Conservation (phyloP, 2,329 filamentous ascomycete genomes). For the Apiospora aurea region DNA sequence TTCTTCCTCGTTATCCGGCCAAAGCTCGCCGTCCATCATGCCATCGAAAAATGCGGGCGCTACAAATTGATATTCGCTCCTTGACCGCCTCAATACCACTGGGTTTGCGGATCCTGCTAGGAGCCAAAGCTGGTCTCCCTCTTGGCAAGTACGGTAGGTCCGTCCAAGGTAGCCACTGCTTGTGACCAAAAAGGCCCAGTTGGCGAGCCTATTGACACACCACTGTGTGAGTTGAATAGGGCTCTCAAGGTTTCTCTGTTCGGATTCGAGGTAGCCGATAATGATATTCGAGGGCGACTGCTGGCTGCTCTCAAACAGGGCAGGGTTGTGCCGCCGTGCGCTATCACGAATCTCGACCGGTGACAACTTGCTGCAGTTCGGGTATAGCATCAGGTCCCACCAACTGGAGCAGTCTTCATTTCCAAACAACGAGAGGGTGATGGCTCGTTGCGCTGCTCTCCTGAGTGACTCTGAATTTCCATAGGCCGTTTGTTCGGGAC, state of each 20-base stretch:
- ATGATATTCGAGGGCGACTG: neutral
- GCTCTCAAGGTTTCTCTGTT: neutral
- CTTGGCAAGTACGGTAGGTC: neutral
- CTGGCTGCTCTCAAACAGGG: neutral
- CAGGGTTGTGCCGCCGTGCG: neutral
- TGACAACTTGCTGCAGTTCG: neutral
- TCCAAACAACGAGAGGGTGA: rapidly evolving
- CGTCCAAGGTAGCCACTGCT: neutral
- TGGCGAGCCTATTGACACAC: too few relatives aligned
- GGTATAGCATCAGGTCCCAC: neutral
- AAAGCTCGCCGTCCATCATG: neutral
- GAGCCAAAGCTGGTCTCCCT: neutral
- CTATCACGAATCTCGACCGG: too few relatives aligned
- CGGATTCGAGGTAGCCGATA: neutral
- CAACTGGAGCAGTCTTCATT: neutral
- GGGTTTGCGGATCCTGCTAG: neutral
- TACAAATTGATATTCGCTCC: neutral
- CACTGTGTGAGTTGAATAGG: neutral
- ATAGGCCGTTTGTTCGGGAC: neutral
- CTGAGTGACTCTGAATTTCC: neutral
- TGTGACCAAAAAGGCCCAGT: neutral
- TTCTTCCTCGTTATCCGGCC: neutral
- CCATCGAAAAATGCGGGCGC: neutral
- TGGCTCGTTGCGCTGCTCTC: neutral
- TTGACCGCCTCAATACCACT: neutral